Evolutionary conservation across 2,329 filamentous ascomycete genomes (phyloP).

Genomic region (Cladosporium sp.): DNA sequence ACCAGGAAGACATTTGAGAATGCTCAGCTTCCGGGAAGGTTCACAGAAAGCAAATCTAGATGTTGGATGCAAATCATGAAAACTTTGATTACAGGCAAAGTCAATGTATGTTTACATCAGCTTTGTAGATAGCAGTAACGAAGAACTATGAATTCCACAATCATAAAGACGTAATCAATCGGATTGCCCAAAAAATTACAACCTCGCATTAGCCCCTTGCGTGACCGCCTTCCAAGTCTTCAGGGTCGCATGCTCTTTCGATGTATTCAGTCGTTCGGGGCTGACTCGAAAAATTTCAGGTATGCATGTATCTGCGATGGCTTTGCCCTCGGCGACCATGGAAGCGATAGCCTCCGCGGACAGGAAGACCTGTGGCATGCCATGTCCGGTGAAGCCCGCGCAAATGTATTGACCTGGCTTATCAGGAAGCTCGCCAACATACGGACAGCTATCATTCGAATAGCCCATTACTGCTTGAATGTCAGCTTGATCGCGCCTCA

Average conservation of each 20-base stretch:
- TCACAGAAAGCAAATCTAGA: too few species aligned
- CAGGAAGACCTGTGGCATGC: conserved; percentile 47
- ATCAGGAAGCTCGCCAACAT: conserved; percentile 43
- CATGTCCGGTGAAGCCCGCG: conserved; percentile 50
- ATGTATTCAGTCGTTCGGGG: background rate
- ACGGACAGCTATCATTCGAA: conserved; percentile 29
- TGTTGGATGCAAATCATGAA: too few species aligned
- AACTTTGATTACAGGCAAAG: too few species aligned
- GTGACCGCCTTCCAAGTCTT: background rate
- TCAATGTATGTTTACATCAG: too few species aligned
- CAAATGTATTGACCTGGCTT: conserved; percentile 41
- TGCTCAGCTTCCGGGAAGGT: too few species aligned
- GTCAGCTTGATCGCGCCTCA: background rate
- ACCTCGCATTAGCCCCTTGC: background rate
- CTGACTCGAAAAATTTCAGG: background rate
- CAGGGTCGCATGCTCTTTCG: conserved; percentile 4
- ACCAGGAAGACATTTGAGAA: conserved; percentile 18
- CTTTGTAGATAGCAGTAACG: too few species aligned
- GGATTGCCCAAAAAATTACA: too few species aligned
- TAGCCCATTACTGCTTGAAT: conserved; percentile 20
- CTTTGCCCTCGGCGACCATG: conserved; percentile 33
- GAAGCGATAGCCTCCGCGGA: conserved; percentile 37
- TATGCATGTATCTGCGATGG: conserved; percentile 10
- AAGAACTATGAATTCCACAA: too few species aligned
- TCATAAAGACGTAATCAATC: too few species aligned